phyloP scores from a whole-genome alignment of 140 eudicot species.

The Oenanthe javanica region DNA sequence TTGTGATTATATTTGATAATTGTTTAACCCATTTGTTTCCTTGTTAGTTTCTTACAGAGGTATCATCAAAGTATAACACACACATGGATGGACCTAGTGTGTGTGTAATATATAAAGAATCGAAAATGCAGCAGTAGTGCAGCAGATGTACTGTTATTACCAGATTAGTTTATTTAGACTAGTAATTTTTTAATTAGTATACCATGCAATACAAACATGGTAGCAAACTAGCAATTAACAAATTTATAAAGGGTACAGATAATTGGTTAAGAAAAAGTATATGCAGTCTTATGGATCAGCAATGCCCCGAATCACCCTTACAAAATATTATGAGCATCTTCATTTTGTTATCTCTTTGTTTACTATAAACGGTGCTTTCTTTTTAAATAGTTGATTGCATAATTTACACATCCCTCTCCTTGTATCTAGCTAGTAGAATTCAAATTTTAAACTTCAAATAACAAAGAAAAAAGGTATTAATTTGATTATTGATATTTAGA shows the following conservation, averaged over 20 bases:
- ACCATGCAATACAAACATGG: neutral
- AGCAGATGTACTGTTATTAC: constrained; percentile 21
- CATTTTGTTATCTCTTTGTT: constrained; percentile 6
- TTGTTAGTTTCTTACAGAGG: neutral
- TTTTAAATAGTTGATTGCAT: too few relatives aligned
- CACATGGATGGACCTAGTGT: neutral
- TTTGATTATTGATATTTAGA: too few relatives aligned
- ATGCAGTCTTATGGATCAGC: constrained; percentile 67
- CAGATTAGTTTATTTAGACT: constrained; percentile 11
- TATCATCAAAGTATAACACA: neutral
- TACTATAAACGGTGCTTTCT: neutral
- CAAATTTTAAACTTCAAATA: neutral
- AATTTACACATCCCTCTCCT: neutral
- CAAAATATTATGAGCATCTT: constrained; percentile 26
- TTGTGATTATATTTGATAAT: neutral
- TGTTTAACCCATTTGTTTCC: neutral
- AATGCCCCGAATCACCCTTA: constrained; percentile 55
- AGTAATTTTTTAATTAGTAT: neutral
- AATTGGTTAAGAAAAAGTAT: constrained; percentile 5
- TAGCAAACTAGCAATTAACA: neutral
- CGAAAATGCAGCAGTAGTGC: constrained; percentile 22
- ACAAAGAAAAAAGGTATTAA: too few relatives aligned
- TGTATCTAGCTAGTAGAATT: neutral
- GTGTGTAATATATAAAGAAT: constrained; percentile 1
- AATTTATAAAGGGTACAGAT: neutral